These are phyloP conservation scores for Hymenoscyphus salicellus DNA, from an alignment of 2,329 filamentous ascomycete species.

Conservation along the genomic window DNA sequence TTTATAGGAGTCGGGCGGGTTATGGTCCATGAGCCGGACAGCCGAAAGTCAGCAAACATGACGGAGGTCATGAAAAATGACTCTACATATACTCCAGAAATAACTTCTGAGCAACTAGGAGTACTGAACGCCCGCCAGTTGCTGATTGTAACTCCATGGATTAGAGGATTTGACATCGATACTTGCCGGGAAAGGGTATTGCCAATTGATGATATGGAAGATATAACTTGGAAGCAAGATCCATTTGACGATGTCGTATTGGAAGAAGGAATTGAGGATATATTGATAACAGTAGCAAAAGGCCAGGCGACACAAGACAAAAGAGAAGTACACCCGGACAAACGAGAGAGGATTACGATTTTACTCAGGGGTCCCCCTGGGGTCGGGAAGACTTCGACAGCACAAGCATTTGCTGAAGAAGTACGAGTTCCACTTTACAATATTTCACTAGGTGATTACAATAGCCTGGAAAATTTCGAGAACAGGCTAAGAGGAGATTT, in stretches of 20 bases:
- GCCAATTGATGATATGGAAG: neutral
- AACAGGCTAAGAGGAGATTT: neutral
- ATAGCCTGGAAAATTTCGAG: neutral
- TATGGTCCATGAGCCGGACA: too few species aligned
- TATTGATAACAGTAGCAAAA: neutral
- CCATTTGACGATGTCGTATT: neutral
- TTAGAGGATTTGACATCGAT: neutral
- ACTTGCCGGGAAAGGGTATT: neutral
- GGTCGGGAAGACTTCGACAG: neutral
- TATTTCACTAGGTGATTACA: neutral
- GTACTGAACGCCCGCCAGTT: neutral
- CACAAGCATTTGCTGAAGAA: neutral
- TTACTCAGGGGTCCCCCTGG: neutral
- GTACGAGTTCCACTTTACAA: neutral
- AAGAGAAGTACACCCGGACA: too few species aligned
- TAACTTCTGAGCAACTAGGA: too few species aligned
- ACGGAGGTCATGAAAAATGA: too few species aligned
- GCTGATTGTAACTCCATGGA: neutral
- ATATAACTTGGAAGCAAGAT: neutral
- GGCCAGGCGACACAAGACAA: neutral
- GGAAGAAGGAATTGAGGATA: neutral
- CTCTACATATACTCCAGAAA: too few species aligned
- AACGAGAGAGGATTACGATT: neutral
- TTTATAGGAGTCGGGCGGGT: too few species aligned
- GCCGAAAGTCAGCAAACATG: too few species aligned